Evolutionary conservation across 2,329 filamentous ascomycete genomes (phyloP).

Genomic region (Cadophora sp.): DNA sequence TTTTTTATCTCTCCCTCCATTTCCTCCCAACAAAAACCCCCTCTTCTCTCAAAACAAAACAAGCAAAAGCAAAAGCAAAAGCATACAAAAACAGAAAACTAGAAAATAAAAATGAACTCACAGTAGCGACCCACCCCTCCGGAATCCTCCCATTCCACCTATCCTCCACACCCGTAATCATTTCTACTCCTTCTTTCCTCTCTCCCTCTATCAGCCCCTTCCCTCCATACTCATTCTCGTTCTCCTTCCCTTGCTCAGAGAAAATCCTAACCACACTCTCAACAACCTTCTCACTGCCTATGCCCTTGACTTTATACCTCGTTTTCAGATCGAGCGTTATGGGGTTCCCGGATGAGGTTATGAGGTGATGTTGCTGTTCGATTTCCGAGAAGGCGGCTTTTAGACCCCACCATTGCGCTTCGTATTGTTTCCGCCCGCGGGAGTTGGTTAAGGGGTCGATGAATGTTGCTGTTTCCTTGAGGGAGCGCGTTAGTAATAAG

Average conservation of each 20-base stretch:
- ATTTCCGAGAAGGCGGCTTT: slow-evolving; percentile 64
- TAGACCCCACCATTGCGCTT: slow-evolving; percentile 63
- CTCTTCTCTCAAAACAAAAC: too few species aligned
- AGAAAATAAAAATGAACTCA: neutral
- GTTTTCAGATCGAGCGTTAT: slow-evolving; percentile 63
- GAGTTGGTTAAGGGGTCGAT: slow-evolving; percentile 65
- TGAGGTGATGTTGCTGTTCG: slow-evolving; percentile 59
- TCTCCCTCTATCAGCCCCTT: too few species aligned
- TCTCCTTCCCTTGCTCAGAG: slow-evolving; percentile 41
- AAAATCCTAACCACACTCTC: slow-evolving; percentile 56
- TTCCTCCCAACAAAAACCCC: too few species aligned
- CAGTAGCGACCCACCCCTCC: slow-evolving; percentile 51
- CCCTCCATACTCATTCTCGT: slow-evolving; percentile 39
- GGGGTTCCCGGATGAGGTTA: slow-evolving; percentile 63
- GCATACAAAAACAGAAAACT: neutral
- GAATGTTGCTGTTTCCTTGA: slow-evolving; percentile 59
- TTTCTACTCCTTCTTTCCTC: slow-evolving; percentile 46
- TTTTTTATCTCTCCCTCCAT: neutral
- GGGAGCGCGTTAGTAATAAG: too few species aligned
- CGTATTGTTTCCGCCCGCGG: slow-evolving; percentile 57
- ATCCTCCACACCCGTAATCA: slow-evolving; percentile 60
- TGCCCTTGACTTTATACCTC: slow-evolving; percentile 59
- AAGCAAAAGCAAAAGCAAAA: slow-evolving; percentile 28
- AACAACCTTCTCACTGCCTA: slow-evolving; percentile 58
- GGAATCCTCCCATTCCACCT: slow-evolving; percentile 61